phyloP scores from a whole-genome alignment of 2,329 filamentous ascomycete genomes.

The Botrytis aclada region DNA sequence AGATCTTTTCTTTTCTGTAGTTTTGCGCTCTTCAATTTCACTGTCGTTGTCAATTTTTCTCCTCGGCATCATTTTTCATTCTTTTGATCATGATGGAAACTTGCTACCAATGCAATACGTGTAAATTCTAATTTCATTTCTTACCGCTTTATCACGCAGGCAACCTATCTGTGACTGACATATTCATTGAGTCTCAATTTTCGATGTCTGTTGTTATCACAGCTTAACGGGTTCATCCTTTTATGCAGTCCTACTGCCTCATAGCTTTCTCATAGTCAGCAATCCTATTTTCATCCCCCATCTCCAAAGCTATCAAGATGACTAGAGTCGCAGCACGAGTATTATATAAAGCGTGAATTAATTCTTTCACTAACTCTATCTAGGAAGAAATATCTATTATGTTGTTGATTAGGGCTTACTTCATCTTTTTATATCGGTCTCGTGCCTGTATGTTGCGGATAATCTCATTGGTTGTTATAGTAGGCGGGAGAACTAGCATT shows the following conservation, averaged over 20 bases:
- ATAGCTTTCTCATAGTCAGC: not conserved
- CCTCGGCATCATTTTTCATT: not conserved
- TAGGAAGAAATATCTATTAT: no score
- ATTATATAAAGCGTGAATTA: no score
- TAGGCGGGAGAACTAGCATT: no score
- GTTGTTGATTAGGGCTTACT: no score
- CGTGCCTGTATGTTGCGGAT: no score
- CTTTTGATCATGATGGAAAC: not conserved
- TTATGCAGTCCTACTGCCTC: not conserved
- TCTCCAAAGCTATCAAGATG: no score
- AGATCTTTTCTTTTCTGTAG: not conserved
- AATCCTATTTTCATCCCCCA: no score
- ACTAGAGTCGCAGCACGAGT: no score
- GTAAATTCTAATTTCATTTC: not conserved
- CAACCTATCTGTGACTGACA: not conserved
- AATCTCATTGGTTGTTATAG: no score
- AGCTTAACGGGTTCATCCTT: not conserved
- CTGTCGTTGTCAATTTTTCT: no score
- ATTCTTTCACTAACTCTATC: no score
- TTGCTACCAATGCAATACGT: not conserved
- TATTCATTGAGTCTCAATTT: not conserved
- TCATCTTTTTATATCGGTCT: no score
- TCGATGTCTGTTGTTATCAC: not conserved
- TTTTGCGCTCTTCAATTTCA: not conserved
- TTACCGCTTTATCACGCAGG: not conserved